phyloP scores from a whole-genome alignment of 805 yeast genomes.

The Tetrapisispora nanseiensis region DNA sequence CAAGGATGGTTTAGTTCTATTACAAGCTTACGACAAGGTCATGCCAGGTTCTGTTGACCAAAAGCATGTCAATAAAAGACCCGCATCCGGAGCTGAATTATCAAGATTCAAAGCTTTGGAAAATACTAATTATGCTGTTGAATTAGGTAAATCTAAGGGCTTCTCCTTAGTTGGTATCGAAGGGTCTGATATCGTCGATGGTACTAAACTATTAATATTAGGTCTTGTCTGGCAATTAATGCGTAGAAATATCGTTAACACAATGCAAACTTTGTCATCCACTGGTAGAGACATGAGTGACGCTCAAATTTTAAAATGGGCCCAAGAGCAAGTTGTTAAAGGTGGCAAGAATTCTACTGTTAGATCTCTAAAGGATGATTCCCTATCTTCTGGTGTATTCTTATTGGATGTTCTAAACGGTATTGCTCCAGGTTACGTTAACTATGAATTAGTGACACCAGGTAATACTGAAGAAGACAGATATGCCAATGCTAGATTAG shows the following conservation, averaged over 20 bases:
- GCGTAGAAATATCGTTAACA: conserved; percentile 88
- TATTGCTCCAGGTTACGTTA: conserved; percentile 94
- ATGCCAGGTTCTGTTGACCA: conserved; percentile 83
- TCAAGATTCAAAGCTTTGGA: conserved; percentile 91
- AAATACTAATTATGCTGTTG: conserved; percentile 97
- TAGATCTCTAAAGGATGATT: conserved; percentile 78
- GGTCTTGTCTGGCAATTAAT: conserved; percentile 97
- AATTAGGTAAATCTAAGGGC: conserved; percentile 82
- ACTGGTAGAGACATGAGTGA: conserved; percentile 74
- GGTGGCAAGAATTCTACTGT: conserved; percentile 71
- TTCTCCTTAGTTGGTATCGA: conserved; percentile 96
- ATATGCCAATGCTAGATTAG: conserved; percentile 91
- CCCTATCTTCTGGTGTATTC: conserved; percentile 69
- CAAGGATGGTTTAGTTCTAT: conserved; percentile 79
- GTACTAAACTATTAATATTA: conserved; percentile 75
- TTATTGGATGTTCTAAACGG: conserved; percentile 86
- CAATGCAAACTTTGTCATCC: conserved; percentile 61
- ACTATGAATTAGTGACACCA: conserved; percentile 78
- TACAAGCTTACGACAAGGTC: conserved; percentile 93
- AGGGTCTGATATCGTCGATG: conserved; percentile 95
- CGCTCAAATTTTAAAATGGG: conserved; percentile 86
- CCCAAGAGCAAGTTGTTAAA: conserved; percentile 71
- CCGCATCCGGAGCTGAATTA: conserved; percentile 63
- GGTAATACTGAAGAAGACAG: conserved; percentile 76
- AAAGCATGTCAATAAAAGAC: conserved; percentile 75